phyloP scores from a whole-genome alignment of 2,329 filamentous ascomycete genomes.

The Nothophoma quercina region DNA sequence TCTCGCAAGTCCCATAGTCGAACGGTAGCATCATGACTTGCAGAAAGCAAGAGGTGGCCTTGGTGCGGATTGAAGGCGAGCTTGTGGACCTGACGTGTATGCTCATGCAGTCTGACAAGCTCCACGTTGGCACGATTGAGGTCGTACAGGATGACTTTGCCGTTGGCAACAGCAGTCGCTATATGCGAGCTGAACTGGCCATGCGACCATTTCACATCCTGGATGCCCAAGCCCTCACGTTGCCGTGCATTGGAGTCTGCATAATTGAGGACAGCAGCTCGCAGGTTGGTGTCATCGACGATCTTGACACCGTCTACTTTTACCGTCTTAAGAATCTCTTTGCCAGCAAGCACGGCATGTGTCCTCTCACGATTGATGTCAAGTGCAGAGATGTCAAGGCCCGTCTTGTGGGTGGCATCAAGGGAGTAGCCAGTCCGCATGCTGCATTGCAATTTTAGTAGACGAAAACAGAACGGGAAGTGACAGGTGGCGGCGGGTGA shows the following conservation, averaged over 20 bases:
- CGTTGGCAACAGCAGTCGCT: conserved; percentile 70
- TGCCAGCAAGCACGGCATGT: conserved; percentile 70
- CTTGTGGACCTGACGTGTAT: conserved; percentile 70
- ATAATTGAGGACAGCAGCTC: conserved; percentile 66
- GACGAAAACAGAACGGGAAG: conserved; percentile 2
- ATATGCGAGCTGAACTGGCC: conserved; percentile 66
- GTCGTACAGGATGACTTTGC: conserved; percentile 71
- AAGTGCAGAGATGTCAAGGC: conserved; percentile 68
- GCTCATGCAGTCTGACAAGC: conserved; percentile 68
- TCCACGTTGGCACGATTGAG: conserved; percentile 67
- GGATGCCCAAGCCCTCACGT: conserved; percentile 67
- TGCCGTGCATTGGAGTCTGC: conserved; percentile 59
- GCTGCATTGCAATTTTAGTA: conserved; percentile 33
- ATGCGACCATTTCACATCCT: conserved; percentile 74
- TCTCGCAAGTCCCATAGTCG: conserved; percentile 70
- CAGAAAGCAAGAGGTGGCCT: conserved; percentile 67
- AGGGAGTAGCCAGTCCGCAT: conserved; percentile 59
- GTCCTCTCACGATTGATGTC: conserved; percentile 69
- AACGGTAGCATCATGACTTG: conserved; percentile 70
- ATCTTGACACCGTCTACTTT: conserved; percentile 64
- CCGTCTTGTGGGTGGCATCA: conserved; percentile 69
- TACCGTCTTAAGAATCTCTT: conserved; percentile 72
- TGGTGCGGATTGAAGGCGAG: conserved; percentile 70
- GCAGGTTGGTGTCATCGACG: conserved; percentile 69
- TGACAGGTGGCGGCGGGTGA: conserved; percentile 6